Conservation (phyloP, 2,329 filamentous ascomycete genomes). For the Ophiostoma australiae region DNA sequence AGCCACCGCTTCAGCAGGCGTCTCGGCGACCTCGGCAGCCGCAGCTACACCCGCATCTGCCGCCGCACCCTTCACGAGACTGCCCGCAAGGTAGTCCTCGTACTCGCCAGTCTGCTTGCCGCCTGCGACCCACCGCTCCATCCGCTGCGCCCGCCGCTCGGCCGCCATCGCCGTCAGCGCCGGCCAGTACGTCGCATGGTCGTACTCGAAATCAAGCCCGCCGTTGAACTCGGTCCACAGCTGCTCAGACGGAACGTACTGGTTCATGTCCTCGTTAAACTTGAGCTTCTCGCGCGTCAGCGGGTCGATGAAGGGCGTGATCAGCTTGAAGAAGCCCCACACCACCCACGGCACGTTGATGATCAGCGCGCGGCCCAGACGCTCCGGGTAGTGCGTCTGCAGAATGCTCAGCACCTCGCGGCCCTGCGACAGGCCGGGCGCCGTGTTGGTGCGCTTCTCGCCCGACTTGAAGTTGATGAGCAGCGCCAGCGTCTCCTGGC, state of each 20-base stretch:
- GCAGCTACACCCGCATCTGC: conserved; percentile 27
- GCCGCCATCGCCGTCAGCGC: conserved; percentile 68
- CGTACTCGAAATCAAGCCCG: conserved; percentile 82
- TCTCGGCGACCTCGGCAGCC: neutral
- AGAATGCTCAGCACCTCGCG: conserved; percentile 84
- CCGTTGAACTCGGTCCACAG: conserved; percentile 74
- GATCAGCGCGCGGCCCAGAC: conserved; percentile 81
- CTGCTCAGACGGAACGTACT: conserved; percentile 76
- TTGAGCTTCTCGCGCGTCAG: conserved; percentile 91
- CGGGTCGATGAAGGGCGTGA: conserved; percentile 94
- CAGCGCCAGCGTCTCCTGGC: conserved; percentile 79
- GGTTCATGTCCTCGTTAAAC: conserved; percentile 87
- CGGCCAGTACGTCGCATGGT: conserved; percentile 86
- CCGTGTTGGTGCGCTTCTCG: conserved; percentile 66
- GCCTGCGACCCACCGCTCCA: conserved; percentile 69
- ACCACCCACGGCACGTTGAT: conserved; percentile 92
- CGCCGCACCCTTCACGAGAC: conserved; percentile 32
- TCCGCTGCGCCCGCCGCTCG: conserved; percentile 57
- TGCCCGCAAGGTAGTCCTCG: conserved; percentile 79
- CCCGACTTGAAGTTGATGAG: conserved; percentile 88
- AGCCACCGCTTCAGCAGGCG: neutral
- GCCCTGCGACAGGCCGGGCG: conserved; percentile 68
- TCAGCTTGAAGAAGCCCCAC: conserved; percentile 90
- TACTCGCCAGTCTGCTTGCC: conserved; percentile 80
- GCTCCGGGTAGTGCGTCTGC: conserved; percentile 92